Evolutionary conservation across 305 asterid species (phyloP).

Genomic region (Fraxinus sp.): DNA sequence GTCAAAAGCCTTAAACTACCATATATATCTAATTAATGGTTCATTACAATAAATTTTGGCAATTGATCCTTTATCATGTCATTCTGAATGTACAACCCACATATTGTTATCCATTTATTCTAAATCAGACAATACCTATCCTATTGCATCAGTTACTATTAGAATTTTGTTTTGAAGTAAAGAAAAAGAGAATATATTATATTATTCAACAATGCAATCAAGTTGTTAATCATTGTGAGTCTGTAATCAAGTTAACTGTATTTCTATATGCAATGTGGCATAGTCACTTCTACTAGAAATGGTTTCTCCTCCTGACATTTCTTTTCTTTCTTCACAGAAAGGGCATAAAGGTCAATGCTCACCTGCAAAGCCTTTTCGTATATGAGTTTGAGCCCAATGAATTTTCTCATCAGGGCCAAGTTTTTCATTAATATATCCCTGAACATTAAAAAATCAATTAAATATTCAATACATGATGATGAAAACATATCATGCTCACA

Average conservation of each 20-base stretch:
- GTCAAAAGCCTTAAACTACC: neutral
- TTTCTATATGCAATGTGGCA: neutral
- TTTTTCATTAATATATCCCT: constrained; percentile 62
- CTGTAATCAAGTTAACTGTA: neutral
- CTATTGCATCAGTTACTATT: neutral
- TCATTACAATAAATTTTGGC: neutral
- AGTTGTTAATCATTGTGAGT: neutral
- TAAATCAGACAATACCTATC: neutral
- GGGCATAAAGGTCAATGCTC: constrained; percentile 23
- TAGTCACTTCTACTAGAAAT: neutral
- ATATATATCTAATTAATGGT: neutral
- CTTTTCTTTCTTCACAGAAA: neutral
- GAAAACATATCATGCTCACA: constrained; percentile 4
- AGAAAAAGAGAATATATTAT: neutral
- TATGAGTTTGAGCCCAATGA: constrained; percentile 58
- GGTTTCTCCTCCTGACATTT: neutral
- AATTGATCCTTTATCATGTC: neutral
- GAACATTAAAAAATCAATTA: constrained; percentile 6
- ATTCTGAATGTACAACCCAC: neutral
- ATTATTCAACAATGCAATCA: neutral
- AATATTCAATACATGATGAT: neutral
- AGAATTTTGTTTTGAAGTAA: neutral
- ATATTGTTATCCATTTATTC: neutral
- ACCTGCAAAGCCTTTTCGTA: constrained; percentile 65
- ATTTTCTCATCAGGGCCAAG: constrained; percentile 61